Evolutionary conservation across 2,329 filamentous ascomycete species (phyloP).

Genomic region (Dryadomyces quercus-mongolicae): DNA sequence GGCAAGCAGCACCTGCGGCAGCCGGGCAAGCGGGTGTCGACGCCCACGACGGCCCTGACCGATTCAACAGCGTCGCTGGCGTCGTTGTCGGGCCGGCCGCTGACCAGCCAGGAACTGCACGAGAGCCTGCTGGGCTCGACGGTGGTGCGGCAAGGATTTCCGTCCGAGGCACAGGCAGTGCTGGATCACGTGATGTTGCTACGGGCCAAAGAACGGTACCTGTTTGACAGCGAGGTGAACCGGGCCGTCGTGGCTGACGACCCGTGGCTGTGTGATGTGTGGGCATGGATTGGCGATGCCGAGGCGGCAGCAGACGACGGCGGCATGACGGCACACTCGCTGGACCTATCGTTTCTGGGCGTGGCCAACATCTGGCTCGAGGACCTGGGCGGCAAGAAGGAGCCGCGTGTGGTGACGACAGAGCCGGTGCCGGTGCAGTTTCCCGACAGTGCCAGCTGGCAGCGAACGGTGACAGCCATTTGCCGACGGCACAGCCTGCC

Average conservation of each 20-base stretch:
- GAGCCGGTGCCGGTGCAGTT: conserved; percentile 31
- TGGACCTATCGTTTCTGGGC: conserved; percentile 68
- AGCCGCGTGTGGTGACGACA: conserved; percentile 9
- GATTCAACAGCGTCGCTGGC: conserved; percentile 12
- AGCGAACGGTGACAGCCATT: conserved; percentile 49
- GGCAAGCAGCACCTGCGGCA: conserved; percentile 13
- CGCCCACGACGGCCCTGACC: neutral
- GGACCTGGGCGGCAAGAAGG: conserved; percentile 41
- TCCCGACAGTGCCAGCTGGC: conserved; percentile 43
- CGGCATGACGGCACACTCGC: conserved; percentile 55
- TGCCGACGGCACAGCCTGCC: conserved; percentile 51
- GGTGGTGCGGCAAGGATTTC: conserved; percentile 31
- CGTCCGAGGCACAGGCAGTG: conserved; percentile 36
- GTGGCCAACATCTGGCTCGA: conserved; percentile 62
- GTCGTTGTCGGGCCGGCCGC: conserved; percentile 7
- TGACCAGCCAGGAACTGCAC: conserved; percentile 37
- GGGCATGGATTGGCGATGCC: conserved; percentile 58
- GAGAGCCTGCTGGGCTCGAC: conserved; percentile 38
- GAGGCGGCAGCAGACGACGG: conserved; percentile 52
- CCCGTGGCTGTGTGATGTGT: conserved; percentile 64
- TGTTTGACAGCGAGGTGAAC: conserved; percentile 55
- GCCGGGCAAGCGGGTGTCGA: neutral
- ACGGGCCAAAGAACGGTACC: conserved; percentile 48
- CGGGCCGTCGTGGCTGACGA: conserved; percentile 57
- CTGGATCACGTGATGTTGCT: conserved; percentile 47